Evolutionary conservation across 2,329 filamentous ascomycete species (phyloP), one percentile per base, ranked within the genome.

Genomic region (Fusarium clavum): DNA sequence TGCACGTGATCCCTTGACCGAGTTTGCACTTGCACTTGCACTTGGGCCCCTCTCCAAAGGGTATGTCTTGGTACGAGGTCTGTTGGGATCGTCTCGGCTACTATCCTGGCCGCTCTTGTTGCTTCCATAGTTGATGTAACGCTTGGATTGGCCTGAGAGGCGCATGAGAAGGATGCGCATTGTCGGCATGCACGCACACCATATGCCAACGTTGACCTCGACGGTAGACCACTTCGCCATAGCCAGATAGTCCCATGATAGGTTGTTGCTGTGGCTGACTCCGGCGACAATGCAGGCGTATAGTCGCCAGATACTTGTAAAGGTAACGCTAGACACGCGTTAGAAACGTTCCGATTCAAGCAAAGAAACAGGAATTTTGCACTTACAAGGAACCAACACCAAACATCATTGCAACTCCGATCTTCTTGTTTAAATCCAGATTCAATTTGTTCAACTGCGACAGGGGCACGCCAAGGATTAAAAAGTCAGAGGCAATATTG

Each of bases 381-480:
- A 49, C 44, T 20, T 34, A 51, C 59, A 64, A 64, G 9, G 61
- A 38, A n/a, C 51, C 59, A 8, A 64, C 44, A 4, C 48, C 14
- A 10, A 64, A 64, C 59, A 64, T 64, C 9, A 44, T 16, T 1
- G 24, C 59, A 4, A 64, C 38, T 9, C 59, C 61, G 1, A 64
- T 16, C 18, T 64, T 64, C 14, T 61, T 64, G 8, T 64, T 40
- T 45, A 52, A 64, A 16, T 64, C 62, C 18, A 64, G 41, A 1
- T 58, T 46, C 5, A 64, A 30, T 3, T 27, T 30, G 0, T 47
- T 5, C 7, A 64, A 11, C 11, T 64, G 51, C 13, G 24, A 64
- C 0, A 64, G 45, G 0, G 61, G 61, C 20, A 64, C 47, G 0
- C 43, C 38, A 3, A 64, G 32, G 22, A 64, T 64, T 7, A 40